Percentiles rank a stretch among this genome's conserved stretches.
phyloP scores from a whole-genome alignment of 1,284 basidiomycete species.

The Athelia sp. region DNA sequence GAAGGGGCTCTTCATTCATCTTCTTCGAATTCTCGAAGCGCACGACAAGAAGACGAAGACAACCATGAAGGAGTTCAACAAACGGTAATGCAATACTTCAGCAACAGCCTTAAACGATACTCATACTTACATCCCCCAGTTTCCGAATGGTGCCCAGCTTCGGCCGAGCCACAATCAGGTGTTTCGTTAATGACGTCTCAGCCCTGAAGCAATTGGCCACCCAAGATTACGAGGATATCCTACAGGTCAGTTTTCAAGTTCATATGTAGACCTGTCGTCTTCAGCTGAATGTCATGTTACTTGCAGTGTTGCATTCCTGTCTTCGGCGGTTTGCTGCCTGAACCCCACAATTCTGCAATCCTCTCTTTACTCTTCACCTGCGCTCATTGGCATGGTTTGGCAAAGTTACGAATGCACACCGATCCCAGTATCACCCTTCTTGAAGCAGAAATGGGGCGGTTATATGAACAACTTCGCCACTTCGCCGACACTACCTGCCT shows the following conservation, averaged over 20 bases:
- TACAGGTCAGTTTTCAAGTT: slow-evolving; percentile 22
- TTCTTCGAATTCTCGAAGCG: slow-evolving; percentile 16
- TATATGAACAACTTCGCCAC: slow-evolving; percentile 18
- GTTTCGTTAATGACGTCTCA: slow-evolving; percentile 24
- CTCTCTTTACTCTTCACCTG: slow-evolving; percentile 20
- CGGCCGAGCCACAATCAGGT: slow-evolving; percentile 24
- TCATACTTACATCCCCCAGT: slow-evolving; percentile 8
- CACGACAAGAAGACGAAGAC: not conserved
- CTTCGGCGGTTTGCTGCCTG: slow-evolving; percentile 28
- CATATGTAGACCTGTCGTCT: not conserved
- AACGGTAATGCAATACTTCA: slow-evolving; percentile 12
- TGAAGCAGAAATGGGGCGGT: slow-evolving; percentile 12
- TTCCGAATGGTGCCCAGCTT: slow-evolving; percentile 24
- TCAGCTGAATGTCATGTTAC: not conserved
- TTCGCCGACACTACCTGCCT: slow-evolving; percentile 19
- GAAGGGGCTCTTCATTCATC: slow-evolving; percentile 16
- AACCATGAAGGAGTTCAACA: not conserved
- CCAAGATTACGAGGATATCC: slow-evolving; percentile 29
- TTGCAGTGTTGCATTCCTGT: slow-evolving; percentile 31
- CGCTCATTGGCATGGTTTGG: slow-evolving; percentile 29
- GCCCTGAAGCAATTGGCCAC: slow-evolving; percentile 30
- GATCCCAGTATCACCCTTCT: slow-evolving; percentile 19
- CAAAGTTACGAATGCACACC: slow-evolving; percentile 31
- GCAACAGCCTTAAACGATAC: not conserved
- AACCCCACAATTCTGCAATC: slow-evolving; percentile 20